These are phyloP conservation scores for Polyplosphaeria fusca DNA, from an alignment of 495 filamentous ascomycete genomes.

Conservation along the genomic window DNA sequence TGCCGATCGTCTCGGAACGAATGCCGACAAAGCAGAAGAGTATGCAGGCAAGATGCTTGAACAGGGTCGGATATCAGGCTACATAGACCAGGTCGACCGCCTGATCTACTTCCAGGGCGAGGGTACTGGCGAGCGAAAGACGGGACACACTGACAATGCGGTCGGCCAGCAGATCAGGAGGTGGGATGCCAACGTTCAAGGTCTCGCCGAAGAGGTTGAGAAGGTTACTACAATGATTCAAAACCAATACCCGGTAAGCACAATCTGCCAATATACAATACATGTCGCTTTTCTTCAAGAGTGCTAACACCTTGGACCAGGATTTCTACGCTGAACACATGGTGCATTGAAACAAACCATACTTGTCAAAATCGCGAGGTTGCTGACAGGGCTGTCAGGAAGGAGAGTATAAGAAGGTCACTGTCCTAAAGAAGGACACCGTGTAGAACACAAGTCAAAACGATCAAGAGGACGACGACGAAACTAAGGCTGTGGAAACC, in stretches of 20 bases:
- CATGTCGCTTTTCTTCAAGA: not conserved
- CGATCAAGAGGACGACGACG: too few relatives aligned
- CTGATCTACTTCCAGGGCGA: constrained; percentile 80
- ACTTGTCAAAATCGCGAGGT: too few relatives aligned
- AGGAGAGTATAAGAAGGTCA: too few relatives aligned
- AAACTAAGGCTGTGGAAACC: too few relatives aligned
- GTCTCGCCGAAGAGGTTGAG: constrained; percentile 83
- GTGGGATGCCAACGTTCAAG: constrained; percentile 87
- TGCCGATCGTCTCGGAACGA: constrained; percentile 71
- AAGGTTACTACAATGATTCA: constrained; percentile 73
- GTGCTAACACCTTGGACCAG: constrained; percentile 5
- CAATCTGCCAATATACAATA: not conserved
- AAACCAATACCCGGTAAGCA: constrained; percentile 61
- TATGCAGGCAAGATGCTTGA: constrained; percentile 95
- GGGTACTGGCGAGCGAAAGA: constrained; percentile 61
- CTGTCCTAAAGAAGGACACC: too few relatives aligned
- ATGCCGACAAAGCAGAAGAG: constrained; percentile 79
- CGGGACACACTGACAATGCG: constrained; percentile 54
- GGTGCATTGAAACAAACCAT: constrained; percentile 35
- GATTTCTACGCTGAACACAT: constrained; percentile 38
- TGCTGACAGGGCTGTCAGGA: too few relatives aligned
- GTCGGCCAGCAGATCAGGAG: constrained; percentile 68
- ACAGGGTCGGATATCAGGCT: constrained; percentile 78
- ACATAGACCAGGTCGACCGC: constrained; percentile 91
- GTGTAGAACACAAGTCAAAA: too few relatives aligned